Conservation (phyloP, 1,284 basidiomycete genomes). For the Apiotrichum domesticum region DNA sequence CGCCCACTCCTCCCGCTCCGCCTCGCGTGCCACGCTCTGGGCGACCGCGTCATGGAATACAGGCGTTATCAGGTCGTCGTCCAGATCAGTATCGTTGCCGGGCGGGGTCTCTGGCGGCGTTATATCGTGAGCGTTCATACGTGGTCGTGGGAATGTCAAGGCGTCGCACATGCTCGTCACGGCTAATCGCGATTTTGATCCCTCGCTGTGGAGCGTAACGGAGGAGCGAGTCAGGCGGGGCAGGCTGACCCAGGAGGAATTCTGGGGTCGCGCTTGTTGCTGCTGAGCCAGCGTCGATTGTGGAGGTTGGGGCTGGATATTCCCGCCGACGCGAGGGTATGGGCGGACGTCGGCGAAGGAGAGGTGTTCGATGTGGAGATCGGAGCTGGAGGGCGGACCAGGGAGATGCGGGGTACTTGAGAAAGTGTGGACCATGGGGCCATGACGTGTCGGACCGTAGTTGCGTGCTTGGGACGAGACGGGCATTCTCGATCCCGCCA, state of each 20-base stretch:
- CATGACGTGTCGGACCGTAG: too few species aligned
- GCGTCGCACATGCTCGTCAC: constrained; percentile 34
- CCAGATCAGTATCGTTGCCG: neutral
- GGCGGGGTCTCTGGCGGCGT: constrained; percentile 34
- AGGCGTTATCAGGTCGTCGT: neutral
- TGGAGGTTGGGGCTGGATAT: neutral
- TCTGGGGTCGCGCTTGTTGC: neutral
- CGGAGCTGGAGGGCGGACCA: neutral
- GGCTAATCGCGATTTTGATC: constrained; percentile 12
- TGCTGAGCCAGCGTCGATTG: neutral
- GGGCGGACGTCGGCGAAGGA: neutral
- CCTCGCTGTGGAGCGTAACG: constrained; percentile 14
- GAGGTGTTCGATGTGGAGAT: neutral
- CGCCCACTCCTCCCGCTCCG: constrained; percentile 19
- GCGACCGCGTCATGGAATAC: constrained; percentile 8
- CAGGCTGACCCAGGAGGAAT: neutral
- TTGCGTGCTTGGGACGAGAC: constrained; percentile 20
- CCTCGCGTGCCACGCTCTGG: constrained; percentile 8
- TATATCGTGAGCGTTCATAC: constrained; percentile 33
- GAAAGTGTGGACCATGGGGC: neutral
- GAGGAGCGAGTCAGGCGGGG: constrained; percentile 1
- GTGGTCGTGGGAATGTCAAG: constrained; percentile 34
- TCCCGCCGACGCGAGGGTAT: constrained; percentile 13
- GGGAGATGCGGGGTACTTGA: neutral
- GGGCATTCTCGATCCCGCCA: constrained; percentile 32